phyloP scores from a whole-genome alignment of 2,329 filamentous ascomycete genomes.

The Reticulascus tulasneorum region DNA sequence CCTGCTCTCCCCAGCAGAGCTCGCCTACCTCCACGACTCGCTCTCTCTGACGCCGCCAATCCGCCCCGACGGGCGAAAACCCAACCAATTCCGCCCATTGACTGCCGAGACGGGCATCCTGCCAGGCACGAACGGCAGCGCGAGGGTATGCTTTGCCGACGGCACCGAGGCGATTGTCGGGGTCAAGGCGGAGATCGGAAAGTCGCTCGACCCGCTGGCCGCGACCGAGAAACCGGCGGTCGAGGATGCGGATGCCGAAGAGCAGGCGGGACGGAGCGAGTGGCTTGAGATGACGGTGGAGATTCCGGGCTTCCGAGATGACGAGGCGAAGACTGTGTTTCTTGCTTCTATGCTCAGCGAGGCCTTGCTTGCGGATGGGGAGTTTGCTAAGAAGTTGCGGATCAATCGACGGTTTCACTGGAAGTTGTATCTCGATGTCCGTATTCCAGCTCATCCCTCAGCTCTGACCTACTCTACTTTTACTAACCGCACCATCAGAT shows the following conservation, averaged over 20 bases:
- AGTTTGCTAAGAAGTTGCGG: slow-evolving; percentile 66
- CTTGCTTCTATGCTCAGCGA: slow-evolving; percentile 85
- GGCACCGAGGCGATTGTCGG: slow-evolving; percentile 95
- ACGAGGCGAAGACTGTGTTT: slow-evolving; percentile 85
- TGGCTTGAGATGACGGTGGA: slow-evolving; percentile 93
- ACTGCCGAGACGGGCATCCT: slow-evolving; percentile 88
- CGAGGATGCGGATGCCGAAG: slow-evolving; percentile 25
- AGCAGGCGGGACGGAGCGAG: slow-evolving; percentile 47
- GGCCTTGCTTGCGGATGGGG: slow-evolving; percentile 71
- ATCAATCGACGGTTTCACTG: slow-evolving; percentile 95
- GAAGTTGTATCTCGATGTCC: slow-evolving; percentile 90
- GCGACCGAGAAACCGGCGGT: slow-evolving; percentile 20
- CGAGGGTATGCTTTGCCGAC: slow-evolving; percentile 89
- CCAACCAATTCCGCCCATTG: slow-evolving; percentile 86
- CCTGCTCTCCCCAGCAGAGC: slow-evolving; percentile 89
- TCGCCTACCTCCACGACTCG: slow-evolving; percentile 89
- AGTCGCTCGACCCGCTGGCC: slow-evolving; percentile 40
- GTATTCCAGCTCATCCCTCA: slow-evolving; percentile 28
- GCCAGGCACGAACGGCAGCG: slow-evolving; percentile 85
- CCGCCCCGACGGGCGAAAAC: slow-evolving; percentile 78
- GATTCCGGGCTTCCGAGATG: slow-evolving; percentile 85
- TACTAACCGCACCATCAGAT: slow-evolving; percentile 63
- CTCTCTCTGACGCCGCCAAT: slow-evolving; percentile 79
- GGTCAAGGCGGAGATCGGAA: slow-evolving; percentile 91
- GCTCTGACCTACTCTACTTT: not conserved